Conservation (phyloP, 805 yeast species). For the Metschnikowia kofuensis region DNA sequence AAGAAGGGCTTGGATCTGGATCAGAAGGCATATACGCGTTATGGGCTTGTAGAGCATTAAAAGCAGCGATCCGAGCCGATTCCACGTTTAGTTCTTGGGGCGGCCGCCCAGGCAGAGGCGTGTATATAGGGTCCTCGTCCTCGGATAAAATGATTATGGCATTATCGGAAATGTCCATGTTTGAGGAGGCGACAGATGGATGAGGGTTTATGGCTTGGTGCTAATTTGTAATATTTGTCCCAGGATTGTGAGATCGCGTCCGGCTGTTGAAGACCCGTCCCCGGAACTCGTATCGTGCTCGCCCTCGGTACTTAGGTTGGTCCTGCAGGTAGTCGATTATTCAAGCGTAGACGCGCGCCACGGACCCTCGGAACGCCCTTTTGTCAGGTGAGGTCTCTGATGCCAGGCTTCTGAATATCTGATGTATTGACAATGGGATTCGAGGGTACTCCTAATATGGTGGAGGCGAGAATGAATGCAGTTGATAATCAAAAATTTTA, state of each 20-base stretch:
- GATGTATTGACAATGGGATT: too few species aligned
- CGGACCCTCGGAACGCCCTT: not conserved
- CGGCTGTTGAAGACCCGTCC: not conserved
- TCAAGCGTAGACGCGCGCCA: not conserved
- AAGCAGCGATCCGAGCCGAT: not conserved
- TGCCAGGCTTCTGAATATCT: too few species aligned
- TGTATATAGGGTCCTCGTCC: conserved; percentile 3
- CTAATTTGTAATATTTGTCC: not conserved
- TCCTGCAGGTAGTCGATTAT: too few species aligned
- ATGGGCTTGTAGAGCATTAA: not conserved
- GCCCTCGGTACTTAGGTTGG: too few species aligned
- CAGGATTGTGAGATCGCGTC: not conserved
- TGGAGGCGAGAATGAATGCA: too few species aligned
- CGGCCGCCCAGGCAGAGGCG: not conserved
- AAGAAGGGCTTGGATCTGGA: not conserved
- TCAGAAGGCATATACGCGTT: not conserved
- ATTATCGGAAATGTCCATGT: conserved; percentile 5
- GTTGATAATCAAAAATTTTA: too few species aligned
- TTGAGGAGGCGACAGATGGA: not conserved
- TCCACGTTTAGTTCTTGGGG: not conserved
- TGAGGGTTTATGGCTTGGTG: not conserved
- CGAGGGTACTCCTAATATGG: too few species aligned
- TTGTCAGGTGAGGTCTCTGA: too few species aligned
- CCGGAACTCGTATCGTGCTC: not conserved
- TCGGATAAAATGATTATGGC: conserved; percentile 9